Conservation (phyloP, 331 rosid species). For the Stylosanthes scabra region DNA sequence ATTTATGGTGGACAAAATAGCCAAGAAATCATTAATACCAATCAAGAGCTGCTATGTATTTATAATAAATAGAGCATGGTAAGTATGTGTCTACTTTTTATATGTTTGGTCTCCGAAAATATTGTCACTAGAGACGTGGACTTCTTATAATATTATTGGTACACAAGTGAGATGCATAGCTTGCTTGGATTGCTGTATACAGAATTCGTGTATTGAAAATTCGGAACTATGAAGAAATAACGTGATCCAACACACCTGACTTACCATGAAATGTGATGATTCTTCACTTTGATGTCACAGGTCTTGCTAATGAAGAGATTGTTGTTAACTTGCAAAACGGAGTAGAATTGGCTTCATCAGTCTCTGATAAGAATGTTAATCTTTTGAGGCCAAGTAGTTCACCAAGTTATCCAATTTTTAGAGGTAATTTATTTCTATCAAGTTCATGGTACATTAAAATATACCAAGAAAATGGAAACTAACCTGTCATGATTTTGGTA, state of each 20-base stretch:
- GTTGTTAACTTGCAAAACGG: slow-evolving; percentile 51
- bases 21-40: no score
- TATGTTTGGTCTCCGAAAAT: no score
- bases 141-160: no score
- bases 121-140: no score
- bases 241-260: slow-evolving; percentile 15
- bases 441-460: no score
- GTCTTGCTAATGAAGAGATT: slow-evolving; percentile 42
- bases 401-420: slow-evolving; percentile 67
- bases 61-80: no score
- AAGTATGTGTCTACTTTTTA: no score
- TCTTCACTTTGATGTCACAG: slow-evolving; percentile 54
- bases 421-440: slow-evolving; percentile 66
- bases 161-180: no score
- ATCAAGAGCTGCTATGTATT: no score
- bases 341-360: slow-evolving; percentile 66
- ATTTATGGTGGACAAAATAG: no score
- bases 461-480: no score
- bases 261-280: slow-evolving; percentile 36
- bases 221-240: slow-evolving; percentile 15
- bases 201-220: slow-evolving; percentile 3
- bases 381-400: slow-evolving; percentile 79
- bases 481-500: no score
- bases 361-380: slow-evolving; percentile 72
- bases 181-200: background rate